A percentile compares a stretch with the other conserved stretches of the same genome.
phyloP scores from a whole-genome alignment of 768 basidiomycete genomes.

The Mycena galericulata region DNA sequence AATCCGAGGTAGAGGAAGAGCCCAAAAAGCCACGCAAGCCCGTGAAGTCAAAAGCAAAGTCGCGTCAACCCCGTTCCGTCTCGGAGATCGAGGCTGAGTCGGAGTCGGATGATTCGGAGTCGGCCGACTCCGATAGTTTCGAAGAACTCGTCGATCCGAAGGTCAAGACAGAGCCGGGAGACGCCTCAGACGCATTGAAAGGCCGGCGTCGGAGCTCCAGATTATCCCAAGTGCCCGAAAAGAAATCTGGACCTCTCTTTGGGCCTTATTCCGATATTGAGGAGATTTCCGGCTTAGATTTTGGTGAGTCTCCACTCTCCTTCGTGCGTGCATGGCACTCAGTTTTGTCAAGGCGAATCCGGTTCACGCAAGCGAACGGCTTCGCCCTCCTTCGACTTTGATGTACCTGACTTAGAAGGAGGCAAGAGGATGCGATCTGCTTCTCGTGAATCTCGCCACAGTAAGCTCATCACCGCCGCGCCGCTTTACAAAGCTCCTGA shows the following conservation, averaged over 20 bases:
- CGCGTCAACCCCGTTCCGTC: neutral
- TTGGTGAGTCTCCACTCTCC: neutral
- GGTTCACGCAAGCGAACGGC: neutral
- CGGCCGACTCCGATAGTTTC: neutral
- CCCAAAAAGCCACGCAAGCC: no score
- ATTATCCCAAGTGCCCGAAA: neutral
- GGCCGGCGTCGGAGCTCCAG: neutral
- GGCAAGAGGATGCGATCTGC: neutral
- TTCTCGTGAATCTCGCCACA: neutral
- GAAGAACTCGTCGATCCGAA: neutral
- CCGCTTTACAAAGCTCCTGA: slow-evolving; percentile 1
- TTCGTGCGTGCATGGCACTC: neutral
- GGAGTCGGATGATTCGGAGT: neutral
- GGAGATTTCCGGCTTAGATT: neutral
- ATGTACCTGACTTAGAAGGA: neutral
- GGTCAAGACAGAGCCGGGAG: neutral
- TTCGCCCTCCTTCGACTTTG: neutral
- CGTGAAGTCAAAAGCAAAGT: neutral
- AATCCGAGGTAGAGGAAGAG: neutral
- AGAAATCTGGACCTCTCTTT: slow-evolving; percentile 21
- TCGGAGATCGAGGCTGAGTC: neutral
- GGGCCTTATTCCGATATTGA: slow-evolving; percentile 28
- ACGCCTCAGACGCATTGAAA: neutral
- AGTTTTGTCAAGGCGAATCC: neutral
- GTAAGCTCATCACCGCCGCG: neutral